phyloP scores from a whole-genome alignment of 169 alveolate species.

The Cystoisospora suis region DNA sequence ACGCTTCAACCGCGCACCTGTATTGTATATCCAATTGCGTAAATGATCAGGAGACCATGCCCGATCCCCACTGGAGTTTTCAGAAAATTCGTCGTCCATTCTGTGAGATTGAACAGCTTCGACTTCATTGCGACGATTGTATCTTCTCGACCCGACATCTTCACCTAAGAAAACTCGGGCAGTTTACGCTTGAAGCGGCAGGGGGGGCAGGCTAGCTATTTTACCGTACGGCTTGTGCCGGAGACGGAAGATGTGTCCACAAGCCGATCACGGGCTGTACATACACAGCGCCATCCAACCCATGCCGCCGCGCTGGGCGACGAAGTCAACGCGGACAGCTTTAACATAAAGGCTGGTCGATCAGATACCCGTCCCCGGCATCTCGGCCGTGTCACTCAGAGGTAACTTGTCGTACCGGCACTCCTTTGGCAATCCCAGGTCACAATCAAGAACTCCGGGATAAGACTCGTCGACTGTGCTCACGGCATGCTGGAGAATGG shows the following conservation, averaged over 20 bases:
- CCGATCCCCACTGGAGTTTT: conserved; percentile 61
- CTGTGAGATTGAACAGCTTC: neutral
- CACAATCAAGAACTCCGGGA: conserved; percentile 60
- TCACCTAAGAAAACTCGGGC: too few relatives aligned
- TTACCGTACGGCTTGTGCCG: too few relatives aligned
- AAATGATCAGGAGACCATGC: conserved; percentile 55
- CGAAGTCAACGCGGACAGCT: too few relatives aligned
- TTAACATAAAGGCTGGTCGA: too few relatives aligned
- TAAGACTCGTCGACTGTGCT: conserved; percentile 34
- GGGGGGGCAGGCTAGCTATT: too few relatives aligned
- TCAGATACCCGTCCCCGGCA: too few relatives aligned
- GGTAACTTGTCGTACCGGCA: conserved; percentile 41
- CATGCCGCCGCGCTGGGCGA: too few relatives aligned
- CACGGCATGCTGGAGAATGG: conserved; percentile 35
- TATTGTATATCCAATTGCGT: conserved; percentile 53
- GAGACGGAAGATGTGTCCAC: too few relatives aligned
- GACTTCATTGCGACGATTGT: neutral
- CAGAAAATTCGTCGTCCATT: conserved; percentile 43
- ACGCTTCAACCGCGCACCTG: conserved; percentile 36
- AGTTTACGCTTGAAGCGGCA: too few relatives aligned
- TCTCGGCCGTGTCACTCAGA: too few relatives aligned
- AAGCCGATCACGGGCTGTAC: too few relatives aligned
- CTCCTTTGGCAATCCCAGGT: conserved; percentile 33
- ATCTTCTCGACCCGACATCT: neutral
- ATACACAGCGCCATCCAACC: too few relatives aligned